Evolutionary conservation across 2,329 filamentous ascomycete species (phyloP).

Genomic region (Cyphellophora europaea): DNA sequence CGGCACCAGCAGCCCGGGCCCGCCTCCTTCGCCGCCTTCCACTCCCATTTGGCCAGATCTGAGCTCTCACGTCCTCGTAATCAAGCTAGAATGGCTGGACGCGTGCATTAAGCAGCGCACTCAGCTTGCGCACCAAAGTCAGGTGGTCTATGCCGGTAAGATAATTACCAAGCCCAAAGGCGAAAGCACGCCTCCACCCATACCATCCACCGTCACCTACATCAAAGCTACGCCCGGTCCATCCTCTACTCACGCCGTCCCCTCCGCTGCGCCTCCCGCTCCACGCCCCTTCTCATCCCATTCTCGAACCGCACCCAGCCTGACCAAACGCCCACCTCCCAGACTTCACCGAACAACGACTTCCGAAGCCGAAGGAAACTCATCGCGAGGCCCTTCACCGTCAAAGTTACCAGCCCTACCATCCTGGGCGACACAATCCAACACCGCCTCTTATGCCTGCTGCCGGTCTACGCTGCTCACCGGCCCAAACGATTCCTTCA

Average conservation of each 20-base stretch:
- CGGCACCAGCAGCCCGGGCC: not conserved
- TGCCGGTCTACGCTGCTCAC: conserved; percentile 63
- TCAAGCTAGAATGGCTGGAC: conserved; percentile 46
- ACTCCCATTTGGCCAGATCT: conserved; percentile 12
- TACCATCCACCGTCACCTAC: conserved; percentile 7
- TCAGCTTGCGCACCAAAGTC: conserved; percentile 38
- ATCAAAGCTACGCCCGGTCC: conserved; percentile 9
- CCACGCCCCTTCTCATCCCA: conserved; percentile 5
- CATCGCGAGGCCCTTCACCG: conserved; percentile 7
- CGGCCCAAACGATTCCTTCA: conserved; percentile 66
- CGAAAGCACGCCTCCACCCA: conserved; percentile 6
- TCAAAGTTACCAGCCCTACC: conserved; percentile 53
- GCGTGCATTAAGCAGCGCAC: conserved; percentile 34
- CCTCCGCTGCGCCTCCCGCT: not conserved
- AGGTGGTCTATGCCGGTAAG: conserved; percentile 42
- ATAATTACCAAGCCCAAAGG: conserved; percentile 28
- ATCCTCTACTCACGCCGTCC: conserved; percentile 4
- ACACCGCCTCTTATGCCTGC: conserved; percentile 57
- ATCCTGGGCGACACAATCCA: conserved; percentile 56
- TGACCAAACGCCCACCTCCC: conserved; percentile 24
- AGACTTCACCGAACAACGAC: conserved; percentile 61
- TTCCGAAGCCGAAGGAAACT: conserved; percentile 60
- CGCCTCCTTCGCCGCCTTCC: not conserved
- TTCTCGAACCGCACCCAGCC: conserved; percentile 8
- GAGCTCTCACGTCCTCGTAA: conserved; percentile 35